Percentiles rank a stretch among this genome's conserved stretches.
Evolutionary conservation across 176 grass and related monocot genomes (phyloP).

Genomic region (Miscanthus lutarioriparius): DNA sequence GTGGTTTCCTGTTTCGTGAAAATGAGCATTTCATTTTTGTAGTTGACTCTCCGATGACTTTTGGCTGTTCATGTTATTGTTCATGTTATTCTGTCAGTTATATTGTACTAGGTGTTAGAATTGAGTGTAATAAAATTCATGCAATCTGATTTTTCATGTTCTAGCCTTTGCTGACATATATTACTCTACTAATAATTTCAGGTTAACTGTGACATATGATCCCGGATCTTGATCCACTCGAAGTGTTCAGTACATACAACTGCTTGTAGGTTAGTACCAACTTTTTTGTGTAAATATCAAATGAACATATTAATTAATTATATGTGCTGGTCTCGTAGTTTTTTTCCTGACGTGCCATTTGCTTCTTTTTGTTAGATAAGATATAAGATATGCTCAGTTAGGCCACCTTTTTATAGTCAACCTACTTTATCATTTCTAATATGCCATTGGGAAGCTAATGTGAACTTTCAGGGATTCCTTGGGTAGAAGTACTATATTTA

Average conservation of each 20-base stretch:
- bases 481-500: neutral
- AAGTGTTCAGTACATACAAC: conserved; percentile 19
- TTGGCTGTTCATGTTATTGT: neutral
- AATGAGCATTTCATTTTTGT: neutral
- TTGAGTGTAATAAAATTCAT: neutral
- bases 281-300: conserved; percentile 17
- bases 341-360: neutral
- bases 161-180: neutral
- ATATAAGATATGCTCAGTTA: conserved; percentile 7
- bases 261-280: conserved; percentile 45
- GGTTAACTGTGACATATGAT: conserved; percentile 10
- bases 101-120: neutral
- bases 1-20: neutral
- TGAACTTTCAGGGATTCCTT: neutral
- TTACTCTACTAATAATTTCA: conserved; percentile 38
- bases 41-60: neutral
- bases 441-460: conserved; percentile 5
- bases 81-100: neutral
- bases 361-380: neutral
- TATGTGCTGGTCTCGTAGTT: neutral
- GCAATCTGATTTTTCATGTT: neutral
- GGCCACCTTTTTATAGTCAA: neutral
- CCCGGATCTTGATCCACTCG: neutral
- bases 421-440: neutral
- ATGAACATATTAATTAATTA: conserved; percentile 1